Evolutionary conservation across 1,284 basidiomycete genomes (phyloP), one percentile per base, ranked within the genome.

Genomic region (Athelia psychrophila): DNA sequence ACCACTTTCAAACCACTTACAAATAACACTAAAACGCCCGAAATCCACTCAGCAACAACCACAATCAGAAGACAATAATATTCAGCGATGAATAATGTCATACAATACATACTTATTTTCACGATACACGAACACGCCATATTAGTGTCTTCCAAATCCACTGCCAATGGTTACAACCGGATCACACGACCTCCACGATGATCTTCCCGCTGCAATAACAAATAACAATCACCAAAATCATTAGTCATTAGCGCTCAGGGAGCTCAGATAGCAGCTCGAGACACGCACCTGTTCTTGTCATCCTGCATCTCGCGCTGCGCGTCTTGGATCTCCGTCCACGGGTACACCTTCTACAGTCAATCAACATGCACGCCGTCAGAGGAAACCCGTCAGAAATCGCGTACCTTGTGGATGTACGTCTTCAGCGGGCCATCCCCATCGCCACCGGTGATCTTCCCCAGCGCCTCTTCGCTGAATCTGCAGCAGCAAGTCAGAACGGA

Each of bases 221-320:
- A 5, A 30, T n/a, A n/a, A n/a, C n/a, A n/a, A n/a, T n/a, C 36
- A 53, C 33, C 33, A 33, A 50, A 53, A 20, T 54, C 48, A 44
- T 47, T 12, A 50, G 40, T 42, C 45, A 20, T 48, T 23, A 52
- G 49, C 23, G 42, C 23, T 24, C 27, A 27, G 36, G 47, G 6
- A 30, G 5, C 13, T 46, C n/a, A n/a, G 9, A 12, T 16, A n/a
- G 10, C 19, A 27, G 24, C 30, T 23, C 30, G 48, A 50, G 19
- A 15, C 32, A 64, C 73, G 63, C 54, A 78, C 85, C 74, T 80
- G 60, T 83, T 97, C 64, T 83, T 86, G 66, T 95, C 91, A 42
- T 76, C 84, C 63, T 89, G 86, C 91, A 98, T 95, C 70, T 91
- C 88, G 54, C 81, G 78, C 59, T 95, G 93, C 1, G 93, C 95